phyloP scores from a whole-genome alignment of 139 green algal species.

The Closterium sp. region DNA sequence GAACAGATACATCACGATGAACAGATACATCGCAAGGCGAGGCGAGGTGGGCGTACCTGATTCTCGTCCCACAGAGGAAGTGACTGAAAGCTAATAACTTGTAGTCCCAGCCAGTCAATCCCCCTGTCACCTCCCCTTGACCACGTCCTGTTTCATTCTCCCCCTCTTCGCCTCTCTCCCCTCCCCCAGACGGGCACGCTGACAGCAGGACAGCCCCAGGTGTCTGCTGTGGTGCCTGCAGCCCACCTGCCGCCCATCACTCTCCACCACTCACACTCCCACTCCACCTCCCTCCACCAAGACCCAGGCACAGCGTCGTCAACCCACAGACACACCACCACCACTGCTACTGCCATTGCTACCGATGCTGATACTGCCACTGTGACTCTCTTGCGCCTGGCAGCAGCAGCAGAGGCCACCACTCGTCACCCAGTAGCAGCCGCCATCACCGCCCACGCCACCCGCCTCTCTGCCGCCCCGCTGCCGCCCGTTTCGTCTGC shows the following conservation, averaged over 20 bases:
- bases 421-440: constrained; percentile 82
- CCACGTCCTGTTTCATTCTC: neutral
- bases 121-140: neutral
- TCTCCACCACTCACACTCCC: neutral
- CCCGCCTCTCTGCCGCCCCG: neutral
- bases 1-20: too few species aligned
- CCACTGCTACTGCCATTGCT: neutral
- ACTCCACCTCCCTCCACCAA: constrained; percentile 11
- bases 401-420: constrained; percentile 71
- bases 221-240: constrained; percentile 18
- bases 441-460: constrained; percentile 66
- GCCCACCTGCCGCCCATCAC: neutral
- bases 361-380: constrained; percentile 54
- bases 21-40: too few species aligned
- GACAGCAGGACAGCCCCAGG: constrained; percentile 65
- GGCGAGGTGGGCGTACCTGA: neutral
- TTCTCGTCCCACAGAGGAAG: too few species aligned
- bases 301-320: too few species aligned
- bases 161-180: neutral
- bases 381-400: constrained; percentile 30
- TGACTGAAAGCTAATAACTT: too few species aligned
- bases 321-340: too few species aligned
- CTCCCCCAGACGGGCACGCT: constrained; percentile 34
- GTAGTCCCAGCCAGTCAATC: too few species aligned
- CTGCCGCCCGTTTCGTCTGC: constrained; percentile 34